phyloP scores from a whole-genome alignment of 257 asterid genomes.

The Jasminum sambac region DNA sequence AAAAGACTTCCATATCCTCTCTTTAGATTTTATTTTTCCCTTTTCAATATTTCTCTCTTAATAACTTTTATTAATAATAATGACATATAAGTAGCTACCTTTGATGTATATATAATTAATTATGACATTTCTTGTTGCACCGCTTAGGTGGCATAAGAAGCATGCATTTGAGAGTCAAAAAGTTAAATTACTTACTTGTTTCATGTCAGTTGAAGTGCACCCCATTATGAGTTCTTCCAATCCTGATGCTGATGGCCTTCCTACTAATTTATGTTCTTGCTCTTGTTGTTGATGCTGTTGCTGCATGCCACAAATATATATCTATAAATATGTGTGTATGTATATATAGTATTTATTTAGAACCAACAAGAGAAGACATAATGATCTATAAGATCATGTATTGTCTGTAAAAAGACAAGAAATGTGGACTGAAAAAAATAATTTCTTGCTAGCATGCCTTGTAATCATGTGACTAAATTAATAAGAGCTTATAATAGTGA shows the following conservation, averaged over 20 bases:
- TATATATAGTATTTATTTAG: constrained; percentile 9
- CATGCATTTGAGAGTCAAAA: constrained; percentile 37
- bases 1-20: constrained; percentile 25
- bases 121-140: constrained; percentile 1
- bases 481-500: background rate
- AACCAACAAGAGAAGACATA: constrained; percentile 32
- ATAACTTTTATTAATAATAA: background rate
- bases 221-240: constrained; percentile 97
- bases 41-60: background rate
- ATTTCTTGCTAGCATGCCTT: constrained; percentile 31
- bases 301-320: constrained; percentile 16
- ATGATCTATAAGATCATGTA: constrained; percentile 75
- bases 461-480: constrained; percentile 8
- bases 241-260: constrained; percentile 91
- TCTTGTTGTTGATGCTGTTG: constrained; percentile 34
- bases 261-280: constrained; percentile 63
- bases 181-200: constrained; percentile 55
- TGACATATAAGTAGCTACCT: background rate
- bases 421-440: constrained; percentile 35
- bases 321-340: background rate
- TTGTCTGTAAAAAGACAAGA: constrained; percentile 50
- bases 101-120: no score
- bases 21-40: background rate
- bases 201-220: constrained; percentile 76
- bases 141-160: constrained; percentile 20